Evolutionary conservation across 2,329 filamentous ascomycete species (phyloP).

Genomic region (Cytospora piceicola): DNA sequence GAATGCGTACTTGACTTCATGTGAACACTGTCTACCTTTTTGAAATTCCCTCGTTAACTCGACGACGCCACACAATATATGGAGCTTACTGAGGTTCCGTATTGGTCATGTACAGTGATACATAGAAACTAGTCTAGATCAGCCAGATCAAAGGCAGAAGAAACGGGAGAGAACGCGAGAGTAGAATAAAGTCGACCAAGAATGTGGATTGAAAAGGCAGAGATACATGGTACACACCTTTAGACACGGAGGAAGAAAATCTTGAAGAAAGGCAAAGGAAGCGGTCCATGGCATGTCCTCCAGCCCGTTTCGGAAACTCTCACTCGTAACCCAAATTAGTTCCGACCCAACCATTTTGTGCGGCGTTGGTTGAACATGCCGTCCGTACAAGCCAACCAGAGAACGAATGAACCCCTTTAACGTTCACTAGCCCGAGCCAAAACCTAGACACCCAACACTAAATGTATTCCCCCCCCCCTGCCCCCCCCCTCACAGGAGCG

Average conservation of each 20-base stretch:
- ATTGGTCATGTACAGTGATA: not conserved
- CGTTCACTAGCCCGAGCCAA: not conserved
- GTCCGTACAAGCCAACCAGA: too few relatives aligned
- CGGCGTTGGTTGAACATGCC: not conserved
- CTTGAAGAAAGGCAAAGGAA: not conserved
- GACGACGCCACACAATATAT: not conserved
- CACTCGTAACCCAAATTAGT: not conserved
- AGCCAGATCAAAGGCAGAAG: not conserved
- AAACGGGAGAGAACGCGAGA: not conserved
- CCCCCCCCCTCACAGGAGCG: slow-evolving; percentile 1
- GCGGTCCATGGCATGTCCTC: not conserved
- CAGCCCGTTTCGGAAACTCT: not conserved
- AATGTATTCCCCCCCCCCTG: not conserved
- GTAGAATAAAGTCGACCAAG: not conserved
- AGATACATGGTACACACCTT: not conserved
- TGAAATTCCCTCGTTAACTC: not conserved
- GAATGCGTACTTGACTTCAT: not conserved
- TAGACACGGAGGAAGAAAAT: not conserved
- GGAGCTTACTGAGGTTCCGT: not conserved
- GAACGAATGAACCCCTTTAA: not conserved
- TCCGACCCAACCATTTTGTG: not conserved
- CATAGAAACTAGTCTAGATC: not conserved
- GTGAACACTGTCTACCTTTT: not conserved
- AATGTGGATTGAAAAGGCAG: not conserved
- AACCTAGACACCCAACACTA: not conserved